Conservation (phyloP, 2,329 filamentous ascomycete species). For the Pseudocercospora vitis region DNA sequence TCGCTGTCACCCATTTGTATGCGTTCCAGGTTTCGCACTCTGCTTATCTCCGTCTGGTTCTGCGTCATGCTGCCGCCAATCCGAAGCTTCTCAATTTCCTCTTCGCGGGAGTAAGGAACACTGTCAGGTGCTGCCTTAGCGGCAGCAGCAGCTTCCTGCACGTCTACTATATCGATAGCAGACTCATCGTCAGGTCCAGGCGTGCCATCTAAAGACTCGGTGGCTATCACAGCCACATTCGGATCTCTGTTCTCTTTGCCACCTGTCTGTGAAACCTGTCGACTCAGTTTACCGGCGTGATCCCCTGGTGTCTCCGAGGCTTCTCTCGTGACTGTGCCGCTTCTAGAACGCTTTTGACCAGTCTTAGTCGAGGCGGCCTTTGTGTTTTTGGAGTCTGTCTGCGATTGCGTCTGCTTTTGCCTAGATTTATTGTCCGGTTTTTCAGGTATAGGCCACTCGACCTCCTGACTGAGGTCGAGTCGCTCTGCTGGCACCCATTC, state of each 20-base stretch:
- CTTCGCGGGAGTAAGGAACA: conserved; percentile 68
- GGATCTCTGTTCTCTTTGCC: conserved; percentile 62
- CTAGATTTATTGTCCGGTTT: conserved; percentile 88
- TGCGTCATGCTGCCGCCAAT: conserved; percentile 98
- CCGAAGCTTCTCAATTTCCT: conserved; percentile 93
- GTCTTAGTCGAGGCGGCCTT: conserved; percentile 41
- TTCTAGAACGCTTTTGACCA: conserved; percentile 47
- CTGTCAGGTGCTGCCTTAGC: conserved; percentile 55
- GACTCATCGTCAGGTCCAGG: conserved; percentile 55
- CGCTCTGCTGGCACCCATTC: conserved; percentile 86
- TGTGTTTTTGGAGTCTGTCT: conserved; percentile 42
- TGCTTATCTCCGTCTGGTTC: conserved; percentile 93
- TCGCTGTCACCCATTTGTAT: conserved; percentile 92
- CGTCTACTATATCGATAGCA: conserved; percentile 53
- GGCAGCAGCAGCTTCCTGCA: conserved; percentile 53
- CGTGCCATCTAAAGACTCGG: conserved; percentile 51
- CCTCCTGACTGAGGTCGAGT: conserved; percentile 84
- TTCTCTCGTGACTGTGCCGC: conserved; percentile 46
- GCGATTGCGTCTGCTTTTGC: conserved; percentile 52
- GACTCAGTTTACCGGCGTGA: conserved; percentile 55
- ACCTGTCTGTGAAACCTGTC: conserved; percentile 54
- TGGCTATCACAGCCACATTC: conserved; percentile 43
- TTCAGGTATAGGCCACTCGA: conserved; percentile 93
- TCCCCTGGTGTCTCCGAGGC: conserved; percentile 42
- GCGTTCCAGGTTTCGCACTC: conserved; percentile 90